phyloP scores from a whole-genome alignment of 2,329 filamentous ascomycete species.

The Orbilia brochopaga region DNA sequence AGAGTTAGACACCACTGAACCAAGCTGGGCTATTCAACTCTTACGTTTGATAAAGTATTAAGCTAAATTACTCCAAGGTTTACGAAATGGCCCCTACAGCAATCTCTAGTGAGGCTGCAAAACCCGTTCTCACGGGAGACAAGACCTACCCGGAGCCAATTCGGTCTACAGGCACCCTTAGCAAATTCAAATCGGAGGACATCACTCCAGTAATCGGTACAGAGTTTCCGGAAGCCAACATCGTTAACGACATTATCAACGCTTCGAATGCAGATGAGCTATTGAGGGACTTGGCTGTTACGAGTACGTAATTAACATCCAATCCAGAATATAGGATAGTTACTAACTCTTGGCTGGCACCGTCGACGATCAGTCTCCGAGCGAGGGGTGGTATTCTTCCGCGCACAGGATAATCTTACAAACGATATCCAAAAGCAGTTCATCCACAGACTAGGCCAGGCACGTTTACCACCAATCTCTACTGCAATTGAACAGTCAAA shows the following conservation, averaged over 20 bases:
- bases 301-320: constrained; percentile 54
- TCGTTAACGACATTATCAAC: constrained; percentile 67
- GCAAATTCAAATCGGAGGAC: constrained; percentile 60
- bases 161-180: constrained; percentile 18
- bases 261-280: constrained; percentile 69
- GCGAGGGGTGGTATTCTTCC: constrained; percentile 74
- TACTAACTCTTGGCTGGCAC: constrained; percentile 15
- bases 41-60: too few relatives aligned
- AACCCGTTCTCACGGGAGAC: constrained; percentile 23
- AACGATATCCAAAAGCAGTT: constrained; percentile 72
- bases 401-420: constrained; percentile 66
- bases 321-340: background rate
- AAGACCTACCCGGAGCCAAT: constrained; percentile 36
- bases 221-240: constrained; percentile 63
- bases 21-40: too few relatives aligned
- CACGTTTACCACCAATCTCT: constrained; percentile 57
- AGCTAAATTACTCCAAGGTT: too few relatives aligned
- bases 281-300: constrained; percentile 71
- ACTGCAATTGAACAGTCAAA: background rate
- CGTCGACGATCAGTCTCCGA: constrained; percentile 65
- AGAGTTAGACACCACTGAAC: too few relatives aligned
- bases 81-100: constrained; percentile 40
- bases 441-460: constrained; percentile 66
- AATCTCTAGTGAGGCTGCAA: constrained; percentile 25
- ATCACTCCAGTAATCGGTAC: constrained; percentile 68